These are phyloP conservation scores for Fraxinus angustifolia DNA, from an alignment of 305 asterid genomes.

Conservation along the genomic window DNA sequence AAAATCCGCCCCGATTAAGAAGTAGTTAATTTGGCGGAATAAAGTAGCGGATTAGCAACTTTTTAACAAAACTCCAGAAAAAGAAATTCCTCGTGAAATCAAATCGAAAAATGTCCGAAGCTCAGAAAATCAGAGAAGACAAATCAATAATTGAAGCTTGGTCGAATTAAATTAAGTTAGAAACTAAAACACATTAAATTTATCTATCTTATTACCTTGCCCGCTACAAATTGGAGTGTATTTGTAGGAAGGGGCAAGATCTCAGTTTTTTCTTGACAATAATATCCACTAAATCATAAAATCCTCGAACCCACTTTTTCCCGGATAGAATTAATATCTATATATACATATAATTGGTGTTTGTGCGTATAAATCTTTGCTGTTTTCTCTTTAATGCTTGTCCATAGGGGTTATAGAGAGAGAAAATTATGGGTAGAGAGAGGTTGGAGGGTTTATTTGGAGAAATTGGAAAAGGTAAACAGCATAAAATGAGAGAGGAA, in stretches of 20 bases:
- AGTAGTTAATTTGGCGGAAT: neutral
- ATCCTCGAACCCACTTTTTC: neutral
- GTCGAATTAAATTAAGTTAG: constrained; percentile 3
- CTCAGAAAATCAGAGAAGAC: neutral
- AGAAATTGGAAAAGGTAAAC: neutral
- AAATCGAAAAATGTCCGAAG: neutral
- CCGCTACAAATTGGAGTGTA: constrained; percentile 31
- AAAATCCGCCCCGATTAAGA: neutral
- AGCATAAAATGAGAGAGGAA: neutral
- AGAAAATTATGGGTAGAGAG: neutral
- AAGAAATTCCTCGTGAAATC: neutral
- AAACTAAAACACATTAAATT: neutral
- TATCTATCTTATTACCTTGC: constrained; percentile 19
- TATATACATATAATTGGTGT: neutral
- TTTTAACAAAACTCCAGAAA: neutral
- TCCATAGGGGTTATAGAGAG: neutral
- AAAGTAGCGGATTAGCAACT: neutral
- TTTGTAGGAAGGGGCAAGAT: constrained; percentile 24
- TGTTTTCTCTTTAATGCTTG: neutral
- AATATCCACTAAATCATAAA: neutral
- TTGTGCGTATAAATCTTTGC: neutral
- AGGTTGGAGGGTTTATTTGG: neutral
- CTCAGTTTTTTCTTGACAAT: neutral
- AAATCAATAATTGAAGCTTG: neutral
- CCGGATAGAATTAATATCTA: neutral